Evolutionary conservation across 176 grass and related monocot genomes (phyloP).

Genomic region (Musa schizocarpa): DNA sequence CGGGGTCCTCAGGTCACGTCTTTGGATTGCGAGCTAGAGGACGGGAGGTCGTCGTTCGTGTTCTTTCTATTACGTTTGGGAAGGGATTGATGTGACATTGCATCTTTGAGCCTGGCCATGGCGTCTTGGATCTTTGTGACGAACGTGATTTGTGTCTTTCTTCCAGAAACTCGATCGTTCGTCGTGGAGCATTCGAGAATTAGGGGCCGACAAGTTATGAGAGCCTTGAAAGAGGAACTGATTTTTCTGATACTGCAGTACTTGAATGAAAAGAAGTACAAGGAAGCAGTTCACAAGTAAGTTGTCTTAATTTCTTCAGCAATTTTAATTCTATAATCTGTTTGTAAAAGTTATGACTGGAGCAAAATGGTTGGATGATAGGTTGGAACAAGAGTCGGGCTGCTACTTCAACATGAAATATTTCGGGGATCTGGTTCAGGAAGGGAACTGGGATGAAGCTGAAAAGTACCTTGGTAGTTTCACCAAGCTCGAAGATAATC

Average conservation of each 20-base stretch:
- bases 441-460: slow-evolving; percentile 98
- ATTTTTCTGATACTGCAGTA: slow-evolving; percentile 30
- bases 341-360: background rate
- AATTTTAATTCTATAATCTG: background rate
- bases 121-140: no score
- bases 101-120: background rate
- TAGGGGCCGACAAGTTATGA: slow-evolving; percentile 21
- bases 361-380: slow-evolving; percentile 11
- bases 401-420: slow-evolving; percentile 99
- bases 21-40: background rate
- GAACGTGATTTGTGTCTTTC: background rate
- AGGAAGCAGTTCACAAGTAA: slow-evolving; percentile 25
- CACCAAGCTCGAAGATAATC: slow-evolving; percentile 98
- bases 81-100: background rate
- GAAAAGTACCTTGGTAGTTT: slow-evolving; percentile 95
- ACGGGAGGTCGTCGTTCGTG: background rate
- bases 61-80: no score
- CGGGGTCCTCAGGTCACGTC: background rate
- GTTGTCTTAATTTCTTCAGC: background rate
- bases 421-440: slow-evolving; percentile 90
- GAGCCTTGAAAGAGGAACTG: slow-evolving; percentile 21
- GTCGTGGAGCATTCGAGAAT: slow-evolving; percentile 13
- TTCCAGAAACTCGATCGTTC: background rate
- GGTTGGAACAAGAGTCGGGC: slow-evolving; percentile 95
- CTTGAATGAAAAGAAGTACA: slow-evolving; percentile 25